phyloP scores from a whole-genome alignment of 1,139 yeast species.

The Suhomyces maxii region DNA sequence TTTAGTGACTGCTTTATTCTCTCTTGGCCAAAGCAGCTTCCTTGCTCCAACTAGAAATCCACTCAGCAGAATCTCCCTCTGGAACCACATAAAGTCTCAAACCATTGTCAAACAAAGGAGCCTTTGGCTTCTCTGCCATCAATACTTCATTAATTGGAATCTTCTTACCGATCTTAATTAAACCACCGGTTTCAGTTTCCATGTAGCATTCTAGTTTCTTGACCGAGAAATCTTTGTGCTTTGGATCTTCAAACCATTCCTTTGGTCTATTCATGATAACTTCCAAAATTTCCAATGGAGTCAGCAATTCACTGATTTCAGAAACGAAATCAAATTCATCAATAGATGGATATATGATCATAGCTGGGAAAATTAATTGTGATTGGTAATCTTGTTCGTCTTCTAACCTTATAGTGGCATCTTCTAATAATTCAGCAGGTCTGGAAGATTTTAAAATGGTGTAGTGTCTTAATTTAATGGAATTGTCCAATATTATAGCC shows the following conservation, averaged over 20 bases:
- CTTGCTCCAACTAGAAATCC: slow-evolving; percentile 73
- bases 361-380: slow-evolving; percentile 75
- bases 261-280: slow-evolving; percentile 63
- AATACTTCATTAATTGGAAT: slow-evolving; percentile 65
- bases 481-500: slow-evolving; percentile 45
- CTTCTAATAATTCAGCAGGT: slow-evolving; percentile 52
- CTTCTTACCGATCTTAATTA: slow-evolving; percentile 82
- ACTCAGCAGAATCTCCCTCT: slow-evolving; percentile 58
- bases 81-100: slow-evolving; percentile 81
- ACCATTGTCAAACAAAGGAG: slow-evolving; percentile 78
- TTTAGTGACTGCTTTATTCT: slow-evolving; percentile 1
- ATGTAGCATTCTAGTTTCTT: slow-evolving; percentile 69
- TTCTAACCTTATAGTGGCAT: slow-evolving; percentile 57
- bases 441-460: slow-evolving; percentile 47
- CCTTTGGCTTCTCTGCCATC: slow-evolving; percentile 59
- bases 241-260: slow-evolving; percentile 68
- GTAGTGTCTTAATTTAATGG: slow-evolving; percentile 57
- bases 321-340: slow-evolving; percentile 84
- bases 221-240: slow-evolving; percentile 58
- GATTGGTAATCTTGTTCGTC: slow-evolving; percentile 74
- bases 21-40: slow-evolving; percentile 58
- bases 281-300: slow-evolving; percentile 59
- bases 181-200: slow-evolving; percentile 83
- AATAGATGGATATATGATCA: slow-evolving; percentile 78
- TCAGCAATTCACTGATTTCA: slow-evolving; percentile 66